phyloP scores from a whole-genome alignment of 306 rosid genomes.

The Malus sylvestris region DNA sequence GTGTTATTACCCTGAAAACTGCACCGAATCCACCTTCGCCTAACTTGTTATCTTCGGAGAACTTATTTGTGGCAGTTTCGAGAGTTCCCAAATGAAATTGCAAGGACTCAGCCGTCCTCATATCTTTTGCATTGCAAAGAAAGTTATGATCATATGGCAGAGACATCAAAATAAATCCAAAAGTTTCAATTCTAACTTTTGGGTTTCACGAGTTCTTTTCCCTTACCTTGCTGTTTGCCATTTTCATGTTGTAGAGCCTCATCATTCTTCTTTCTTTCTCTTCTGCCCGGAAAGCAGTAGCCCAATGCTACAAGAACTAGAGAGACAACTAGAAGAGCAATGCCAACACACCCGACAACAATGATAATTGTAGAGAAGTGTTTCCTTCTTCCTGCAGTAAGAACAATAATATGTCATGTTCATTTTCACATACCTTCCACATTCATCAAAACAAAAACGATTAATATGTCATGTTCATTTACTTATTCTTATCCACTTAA shows the following conservation, averaged over 20 bases:
- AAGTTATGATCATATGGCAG: background rate
- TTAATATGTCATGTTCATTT: too few species aligned
- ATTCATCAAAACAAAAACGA: too few species aligned
- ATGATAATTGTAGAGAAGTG: background rate
- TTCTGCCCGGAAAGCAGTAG: background rate
- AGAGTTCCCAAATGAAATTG: constrained; percentile 23
- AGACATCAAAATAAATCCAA: background rate
- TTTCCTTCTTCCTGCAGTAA: background rate
- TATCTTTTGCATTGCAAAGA: background rate
- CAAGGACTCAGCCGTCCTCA: background rate
- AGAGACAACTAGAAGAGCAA: background rate
- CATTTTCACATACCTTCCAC: too few species aligned
- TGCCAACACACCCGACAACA: background rate
- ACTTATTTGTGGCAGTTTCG: constrained; percentile 27
- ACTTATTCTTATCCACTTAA: too few species aligned
- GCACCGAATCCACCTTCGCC: constrained; percentile 54
- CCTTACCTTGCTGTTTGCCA: background rate
- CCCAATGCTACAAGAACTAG: background rate
- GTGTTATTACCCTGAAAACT: constrained; percentile 35
- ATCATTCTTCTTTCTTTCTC: too few species aligned
- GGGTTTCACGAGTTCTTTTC: background rate
- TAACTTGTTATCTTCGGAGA: constrained; percentile 34
- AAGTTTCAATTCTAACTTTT: background rate
- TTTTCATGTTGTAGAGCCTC: background rate
- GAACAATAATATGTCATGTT: too few species aligned